Percentiles rank a stretch among this genome's conserved stretches.
phyloP scores from a whole-genome alignment of 2,329 filamentous ascomycete genomes.

The Phoma sp. region DNA sequence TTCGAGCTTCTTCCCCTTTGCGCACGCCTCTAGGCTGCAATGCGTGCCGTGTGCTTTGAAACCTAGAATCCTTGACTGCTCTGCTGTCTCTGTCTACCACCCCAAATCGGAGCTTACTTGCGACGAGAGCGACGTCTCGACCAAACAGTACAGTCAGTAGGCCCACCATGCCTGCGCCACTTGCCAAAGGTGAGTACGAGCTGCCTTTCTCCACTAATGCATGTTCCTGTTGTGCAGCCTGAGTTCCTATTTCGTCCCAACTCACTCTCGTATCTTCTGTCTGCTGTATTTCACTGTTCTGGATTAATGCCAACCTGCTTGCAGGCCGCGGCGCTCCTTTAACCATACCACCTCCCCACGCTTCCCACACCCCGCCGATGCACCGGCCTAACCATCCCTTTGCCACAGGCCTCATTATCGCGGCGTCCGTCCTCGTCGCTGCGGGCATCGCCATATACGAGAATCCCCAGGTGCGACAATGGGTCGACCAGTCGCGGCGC shows the following conservation, averaged over 20 bases:
- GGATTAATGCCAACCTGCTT: slow-evolving; percentile 38
- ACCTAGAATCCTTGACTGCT: not conserved
- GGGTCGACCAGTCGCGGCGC: slow-evolving; percentile 66
- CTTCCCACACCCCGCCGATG: slow-evolving; percentile 11
- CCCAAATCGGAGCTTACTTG: not conserved
- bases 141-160: too few species aligned
- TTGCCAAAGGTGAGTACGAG: slow-evolving; percentile 48
- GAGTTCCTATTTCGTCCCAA: not conserved
- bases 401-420: slow-evolving; percentile 64
- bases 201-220: slow-evolving; percentile 23
- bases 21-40: slow-evolving; percentile 17
- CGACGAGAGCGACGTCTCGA: not conserved
- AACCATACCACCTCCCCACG: slow-evolving; percentile 15
- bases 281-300: not conserved
- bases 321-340: slow-evolving; percentile 36
- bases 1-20: slow-evolving; percentile 1
- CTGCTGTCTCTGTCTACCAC: not conserved
- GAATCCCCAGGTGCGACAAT: slow-evolving; percentile 67
- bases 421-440: slow-evolving; percentile 65
- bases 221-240: slow-evolving; percentile 30
- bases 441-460: slow-evolving; percentile 69
- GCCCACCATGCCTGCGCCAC: slow-evolving; percentile 47
- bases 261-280: slow-evolving; percentile 8
- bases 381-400: slow-evolving; percentile 37
- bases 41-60: not conserved